These are phyloP conservation scores for Pilaira anomala DNA, from an alignment of 192 early-diverging fungal species.

Conservation along the genomic window DNA sequence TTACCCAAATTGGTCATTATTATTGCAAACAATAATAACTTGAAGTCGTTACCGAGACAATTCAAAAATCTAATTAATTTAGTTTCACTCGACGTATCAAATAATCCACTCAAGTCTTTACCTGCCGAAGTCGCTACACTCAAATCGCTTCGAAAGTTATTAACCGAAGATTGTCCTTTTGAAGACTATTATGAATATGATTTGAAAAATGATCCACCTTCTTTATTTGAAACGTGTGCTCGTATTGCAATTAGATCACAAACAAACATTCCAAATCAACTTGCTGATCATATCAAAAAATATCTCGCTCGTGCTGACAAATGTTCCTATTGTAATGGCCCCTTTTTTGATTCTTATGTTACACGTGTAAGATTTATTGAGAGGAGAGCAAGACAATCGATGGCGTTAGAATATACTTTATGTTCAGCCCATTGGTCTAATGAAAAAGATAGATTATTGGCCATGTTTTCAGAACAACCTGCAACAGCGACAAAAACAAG, in stretches of 20 bases:
- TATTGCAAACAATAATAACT: constrained; percentile 54
- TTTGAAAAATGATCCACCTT: constrained; percentile 50
- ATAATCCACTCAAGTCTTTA: constrained; percentile 61
- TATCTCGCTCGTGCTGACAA: constrained; percentile 58
- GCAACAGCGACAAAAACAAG: neutral
- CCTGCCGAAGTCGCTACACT: constrained; percentile 71
- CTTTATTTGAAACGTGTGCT: constrained; percentile 72
- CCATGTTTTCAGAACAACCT: constrained; percentile 46
- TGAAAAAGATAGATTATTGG: constrained; percentile 58
- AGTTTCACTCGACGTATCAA: constrained; percentile 58
- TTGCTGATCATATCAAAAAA: constrained; percentile 55
- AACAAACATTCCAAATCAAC: constrained; percentile 49
- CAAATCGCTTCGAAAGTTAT: constrained; percentile 58
- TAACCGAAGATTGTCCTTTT: constrained; percentile 52
- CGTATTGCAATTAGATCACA: constrained; percentile 67
- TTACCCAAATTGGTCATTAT: constrained; percentile 65
- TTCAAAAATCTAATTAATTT: constrained; percentile 58
- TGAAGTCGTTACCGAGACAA: constrained; percentile 7
- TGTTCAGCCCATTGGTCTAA: constrained; percentile 74
- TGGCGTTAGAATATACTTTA: constrained; percentile 67
- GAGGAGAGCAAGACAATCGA: constrained; percentile 43
- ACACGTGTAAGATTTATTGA: constrained; percentile 63
- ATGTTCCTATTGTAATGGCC: constrained; percentile 78
- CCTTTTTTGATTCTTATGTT: constrained; percentile 63
- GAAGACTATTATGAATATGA: constrained; percentile 42